phyloP scores from a whole-genome alignment of 345 rosid species.

The Syzygium grande region DNA sequence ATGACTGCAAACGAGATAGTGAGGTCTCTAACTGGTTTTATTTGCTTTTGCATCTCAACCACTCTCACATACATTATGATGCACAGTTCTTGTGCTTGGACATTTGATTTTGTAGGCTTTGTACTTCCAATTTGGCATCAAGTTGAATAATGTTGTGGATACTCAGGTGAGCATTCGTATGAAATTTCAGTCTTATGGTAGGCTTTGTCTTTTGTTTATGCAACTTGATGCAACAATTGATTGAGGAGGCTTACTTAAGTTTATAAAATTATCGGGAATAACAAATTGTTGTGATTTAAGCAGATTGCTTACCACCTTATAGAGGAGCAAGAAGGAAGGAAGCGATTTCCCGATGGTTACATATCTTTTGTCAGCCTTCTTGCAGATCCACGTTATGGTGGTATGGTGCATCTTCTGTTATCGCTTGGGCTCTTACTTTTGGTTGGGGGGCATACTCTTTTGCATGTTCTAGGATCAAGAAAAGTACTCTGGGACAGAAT shows the following conservation, averaged over 20 bases:
- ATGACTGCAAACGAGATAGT: slow-evolving; percentile 97
- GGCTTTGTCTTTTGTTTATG: neutral
- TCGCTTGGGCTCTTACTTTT: neutral
- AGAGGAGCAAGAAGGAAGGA: slow-evolving; percentile 87
- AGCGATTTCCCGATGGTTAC: slow-evolving; percentile 52
- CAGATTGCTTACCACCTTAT: slow-evolving; percentile 85
- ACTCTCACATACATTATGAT: slow-evolving; percentile 2
- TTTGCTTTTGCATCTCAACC: slow-evolving; percentile 8
- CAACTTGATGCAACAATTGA: neutral
- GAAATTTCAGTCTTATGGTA: neutral
- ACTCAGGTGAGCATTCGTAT: slow-evolving; percentile 53
- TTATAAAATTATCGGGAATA: neutral
- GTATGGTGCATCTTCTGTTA: slow-evolving; percentile 26
- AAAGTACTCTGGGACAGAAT: neutral
- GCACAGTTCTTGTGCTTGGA: neutral
- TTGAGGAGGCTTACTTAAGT: neutral
- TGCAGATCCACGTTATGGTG: slow-evolving; percentile 96
- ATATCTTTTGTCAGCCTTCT: slow-evolving; percentile 95
- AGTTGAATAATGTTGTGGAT: slow-evolving; percentile 74
- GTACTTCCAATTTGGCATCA: slow-evolving; percentile 87
- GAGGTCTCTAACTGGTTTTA: slow-evolving; percentile 59
- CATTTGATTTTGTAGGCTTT: slow-evolving; percentile 51
- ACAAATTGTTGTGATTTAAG: neutral
- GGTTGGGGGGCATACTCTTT: neutral
- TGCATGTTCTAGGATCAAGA: neutral